Percentiles rank a stretch among this genome's conserved stretches.
Conservation (phyloP, 2,329 filamentous ascomycete genomes). For the Talaromyces sp. region DNA sequence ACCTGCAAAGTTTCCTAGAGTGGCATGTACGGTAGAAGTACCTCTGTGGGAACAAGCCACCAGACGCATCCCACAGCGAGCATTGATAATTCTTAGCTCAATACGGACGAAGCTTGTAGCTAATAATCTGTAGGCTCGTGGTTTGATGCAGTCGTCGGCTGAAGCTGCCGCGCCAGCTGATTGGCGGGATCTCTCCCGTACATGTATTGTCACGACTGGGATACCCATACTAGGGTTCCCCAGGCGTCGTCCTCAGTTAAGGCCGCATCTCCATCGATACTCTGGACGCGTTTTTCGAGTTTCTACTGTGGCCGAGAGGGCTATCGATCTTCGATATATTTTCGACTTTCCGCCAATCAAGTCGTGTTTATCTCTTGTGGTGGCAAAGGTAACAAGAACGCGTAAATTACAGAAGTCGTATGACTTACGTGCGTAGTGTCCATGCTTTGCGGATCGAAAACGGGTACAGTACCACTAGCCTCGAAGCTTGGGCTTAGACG, state of each 20-base stretch:
- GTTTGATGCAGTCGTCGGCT: neutral
- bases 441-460: neutral
- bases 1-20: neutral
- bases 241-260: neutral
- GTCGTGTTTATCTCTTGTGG: neutral
- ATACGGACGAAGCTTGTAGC: neutral
- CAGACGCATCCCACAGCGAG: neutral
- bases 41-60: neutral
- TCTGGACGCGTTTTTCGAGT: neutral
- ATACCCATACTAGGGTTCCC: too few relatives aligned
- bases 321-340: neutral
- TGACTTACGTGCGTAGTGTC: too few relatives aligned
- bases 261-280: neutral
- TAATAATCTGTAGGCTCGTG: neutral
- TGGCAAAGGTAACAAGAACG: neutral
- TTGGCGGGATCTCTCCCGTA: neutral
- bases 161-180: neutral
- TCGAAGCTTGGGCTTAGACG: constrained; percentile 12
- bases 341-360: neutral
- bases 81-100: neutral
- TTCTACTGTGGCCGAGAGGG: neutral
- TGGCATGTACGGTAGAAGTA: neutral
- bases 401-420: neutral
- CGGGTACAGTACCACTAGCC: constrained; percentile 15
- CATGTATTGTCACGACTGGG: neutral